A percentile compares a stretch with the other conserved stretches of the same genome.
Evolutionary conservation across 768 basidiomycete species (phyloP).

Genomic region (Mycena chlorophos): DNA sequence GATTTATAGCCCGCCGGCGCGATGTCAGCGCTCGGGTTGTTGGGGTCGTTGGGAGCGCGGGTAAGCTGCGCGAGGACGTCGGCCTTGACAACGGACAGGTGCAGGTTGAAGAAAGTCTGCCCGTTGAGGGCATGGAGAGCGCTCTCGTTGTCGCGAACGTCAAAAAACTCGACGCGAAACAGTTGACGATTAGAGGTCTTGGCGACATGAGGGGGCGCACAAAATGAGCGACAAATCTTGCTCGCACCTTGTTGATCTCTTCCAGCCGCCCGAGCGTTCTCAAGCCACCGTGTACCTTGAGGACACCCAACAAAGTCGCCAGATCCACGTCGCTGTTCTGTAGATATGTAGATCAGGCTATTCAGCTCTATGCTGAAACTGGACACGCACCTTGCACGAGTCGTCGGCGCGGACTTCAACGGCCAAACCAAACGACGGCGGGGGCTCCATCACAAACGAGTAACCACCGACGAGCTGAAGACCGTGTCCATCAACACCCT

Average conservation of each 20-base stretch:
- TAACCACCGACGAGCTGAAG: slow-evolving; percentile 57
- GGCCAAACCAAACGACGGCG: slow-evolving; percentile 52
- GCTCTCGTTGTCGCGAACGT: slow-evolving; percentile 55
- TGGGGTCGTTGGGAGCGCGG: too few species aligned
- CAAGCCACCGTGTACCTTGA: slow-evolving; percentile 16
- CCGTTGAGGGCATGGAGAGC: slow-evolving; percentile 55
- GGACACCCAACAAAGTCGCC: slow-evolving; percentile 8
- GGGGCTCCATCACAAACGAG: slow-evolving; percentile 48
- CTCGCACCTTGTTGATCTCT: slow-evolving; percentile 12
- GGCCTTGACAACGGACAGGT: slow-evolving; percentile 44
- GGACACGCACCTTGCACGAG: background rate
- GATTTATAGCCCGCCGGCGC: slow-evolving; percentile 33
- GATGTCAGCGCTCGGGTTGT: slow-evolving; percentile 19
- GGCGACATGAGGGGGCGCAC: background rate
- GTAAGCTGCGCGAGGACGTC: slow-evolving; percentile 19
- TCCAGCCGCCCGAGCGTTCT: slow-evolving; percentile 11
- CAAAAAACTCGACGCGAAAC: slow-evolving; percentile 68
- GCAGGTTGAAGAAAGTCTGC: slow-evolving; percentile 51
- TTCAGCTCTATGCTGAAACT: background rate
- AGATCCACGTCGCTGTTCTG: slow-evolving; percentile 10
- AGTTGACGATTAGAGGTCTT: slow-evolving; percentile 29
- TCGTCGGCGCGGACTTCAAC: slow-evolving; percentile 30
- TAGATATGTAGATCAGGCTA: background rate
- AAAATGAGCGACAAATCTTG: background rate
- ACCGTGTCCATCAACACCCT: slow-evolving; percentile 10